Evolutionary conservation across 78 protist species (phyloP), one percentile per base, ranked within the genome.

Genomic region (Dictyostelium discoideum): DNA sequence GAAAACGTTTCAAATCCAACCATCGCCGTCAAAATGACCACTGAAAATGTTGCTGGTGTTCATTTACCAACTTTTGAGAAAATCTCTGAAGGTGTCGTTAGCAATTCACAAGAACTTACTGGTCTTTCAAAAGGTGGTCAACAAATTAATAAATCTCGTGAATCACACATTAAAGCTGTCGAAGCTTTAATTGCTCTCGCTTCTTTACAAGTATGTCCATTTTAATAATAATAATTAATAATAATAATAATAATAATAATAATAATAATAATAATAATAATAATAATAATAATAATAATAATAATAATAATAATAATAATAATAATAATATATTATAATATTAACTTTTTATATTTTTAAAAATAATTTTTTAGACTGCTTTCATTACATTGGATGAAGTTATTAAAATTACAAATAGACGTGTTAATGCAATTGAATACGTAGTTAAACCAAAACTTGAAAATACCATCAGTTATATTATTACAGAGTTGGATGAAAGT

Each of bases 351-450:
- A 18, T 22, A 42, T 8, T 44, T 5, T 97, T 98, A 93, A 22
- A 7, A n/a, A n/a, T n/a, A n/a, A 5, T 63, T 5, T 10, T 11
- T 11, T 50, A 63, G 73, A 98, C 99, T 2, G 93, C 99, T 32
- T 99, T 98, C 88, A 32, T 98, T 16, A 97, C 99, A 37, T 98
- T 99, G 73, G 99, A 99, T 74, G 98, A 96, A 65, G 99, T 98
- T 40, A 98, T 99, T 96, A 99, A 99, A 90, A 86, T 98, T 85
- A 99, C 99, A 32, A 99, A 98, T 92, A 98, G 99, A 26, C 98
- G 99, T 32, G 99, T 99, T 32, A 99, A 99, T 72, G 99, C 99
- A 16, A 95, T 99, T 67, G 99, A 99, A 96, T 95, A 97, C 85
- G 99, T 99, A 29, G 99, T 99, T 76, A 97, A 98, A 76, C 99